Conservation (phyloP, 345 rosid genomes). For the Barbarea vulgaris region DNA sequence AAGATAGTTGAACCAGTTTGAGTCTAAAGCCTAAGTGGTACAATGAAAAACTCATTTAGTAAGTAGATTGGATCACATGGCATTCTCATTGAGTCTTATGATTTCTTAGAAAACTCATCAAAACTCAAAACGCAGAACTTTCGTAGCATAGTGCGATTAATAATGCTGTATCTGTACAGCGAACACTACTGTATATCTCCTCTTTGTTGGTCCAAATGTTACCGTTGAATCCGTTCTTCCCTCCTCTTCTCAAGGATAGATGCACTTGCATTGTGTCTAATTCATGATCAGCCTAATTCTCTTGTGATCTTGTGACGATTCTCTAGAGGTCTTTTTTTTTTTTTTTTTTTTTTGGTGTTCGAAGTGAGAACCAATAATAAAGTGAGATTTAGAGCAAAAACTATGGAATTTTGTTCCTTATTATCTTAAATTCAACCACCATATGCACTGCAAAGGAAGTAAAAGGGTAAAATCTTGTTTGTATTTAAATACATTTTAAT, state of each 20-base stretch:
- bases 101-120: not conserved
- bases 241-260: not conserved
- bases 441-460: not conserved
- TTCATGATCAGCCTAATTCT: too few species aligned
- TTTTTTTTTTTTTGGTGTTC: too few species aligned
- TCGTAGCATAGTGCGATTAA: not conserved
- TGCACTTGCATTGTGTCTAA: not conserved
- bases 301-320: not conserved
- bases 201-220: constrained; percentile 10
- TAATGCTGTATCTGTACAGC: too few species aligned
- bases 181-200: too few species aligned
- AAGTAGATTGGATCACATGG: not conserved
- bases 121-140: not conserved
- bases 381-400: not conserved
- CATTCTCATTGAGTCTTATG: not conserved
- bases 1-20: not conserved
- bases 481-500: not conserved
- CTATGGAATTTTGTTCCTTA: not conserved
- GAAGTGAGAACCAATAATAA: not conserved
- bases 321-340: not conserved
- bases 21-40: not conserved
- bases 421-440: not conserved
- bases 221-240: constrained; percentile 2
- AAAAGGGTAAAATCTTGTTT: not conserved
- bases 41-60: not conserved